Percentiles rank a stretch among this genome's conserved stretches.
These are phyloP conservation scores for Capsella rubella DNA, from an alignment of 441 rosid genomes.

Conservation along the genomic window DNA sequence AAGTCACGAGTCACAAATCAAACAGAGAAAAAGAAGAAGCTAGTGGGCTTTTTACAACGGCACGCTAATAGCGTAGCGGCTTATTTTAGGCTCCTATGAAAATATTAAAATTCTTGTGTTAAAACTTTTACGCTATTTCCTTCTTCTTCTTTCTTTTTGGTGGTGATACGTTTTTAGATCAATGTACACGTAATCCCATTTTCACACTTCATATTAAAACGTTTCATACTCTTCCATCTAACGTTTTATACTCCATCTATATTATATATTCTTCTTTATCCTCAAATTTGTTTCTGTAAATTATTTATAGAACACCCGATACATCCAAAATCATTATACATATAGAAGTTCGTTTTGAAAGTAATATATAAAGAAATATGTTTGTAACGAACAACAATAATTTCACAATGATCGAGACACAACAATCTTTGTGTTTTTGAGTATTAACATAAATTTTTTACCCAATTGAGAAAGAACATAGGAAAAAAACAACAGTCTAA, in stretches of 20 bases:
- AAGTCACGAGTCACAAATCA: conserved; percentile 26
- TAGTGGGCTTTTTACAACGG: conserved; percentile 21
- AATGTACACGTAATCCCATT: conserved; percentile 34
- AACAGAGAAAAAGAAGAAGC: conserved; percentile 5
- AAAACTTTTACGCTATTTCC: conserved; percentile 1
- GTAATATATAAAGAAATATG: background rate
- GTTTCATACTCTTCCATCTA: background rate
- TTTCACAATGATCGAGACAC: background rate
- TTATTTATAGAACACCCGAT: background rate
- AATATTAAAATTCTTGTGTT: background rate
- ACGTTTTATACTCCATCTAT: conserved; percentile 24
- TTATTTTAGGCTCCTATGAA: background rate
- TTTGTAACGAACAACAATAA: background rate
- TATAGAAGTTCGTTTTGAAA: background rate
- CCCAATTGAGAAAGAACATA: too few relatives aligned
- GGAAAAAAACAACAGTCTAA: background rate
- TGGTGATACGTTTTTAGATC: background rate
- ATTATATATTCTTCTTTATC: background rate
- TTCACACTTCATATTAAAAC: conserved; percentile 12
- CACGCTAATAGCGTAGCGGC: conserved; percentile 10
- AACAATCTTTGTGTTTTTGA: background rate
- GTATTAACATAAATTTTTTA: too few relatives aligned
- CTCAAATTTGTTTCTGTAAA: background rate
- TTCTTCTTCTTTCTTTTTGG: background rate
- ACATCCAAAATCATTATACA: background rate